A percentile compares a stretch with the other conserved stretches of the same genome.
phyloP scores from a whole-genome alignment of 2,329 filamentous ascomycete genomes.

The Cercospora beticola region DNA sequence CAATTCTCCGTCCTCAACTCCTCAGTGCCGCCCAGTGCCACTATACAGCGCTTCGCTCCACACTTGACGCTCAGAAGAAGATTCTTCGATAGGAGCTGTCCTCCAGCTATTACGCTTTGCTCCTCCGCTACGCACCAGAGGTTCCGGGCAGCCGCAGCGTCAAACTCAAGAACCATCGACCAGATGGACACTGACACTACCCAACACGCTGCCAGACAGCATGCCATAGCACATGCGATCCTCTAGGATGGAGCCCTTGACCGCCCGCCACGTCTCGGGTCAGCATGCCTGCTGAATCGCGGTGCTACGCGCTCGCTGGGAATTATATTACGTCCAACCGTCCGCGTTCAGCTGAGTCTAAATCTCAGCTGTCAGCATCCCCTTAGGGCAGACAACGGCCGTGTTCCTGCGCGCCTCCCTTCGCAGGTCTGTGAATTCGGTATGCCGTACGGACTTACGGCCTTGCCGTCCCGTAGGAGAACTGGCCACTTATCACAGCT shows the following conservation, averaged over 20 bases:
- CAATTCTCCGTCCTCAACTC: background rate
- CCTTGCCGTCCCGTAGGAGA: too few species aligned
- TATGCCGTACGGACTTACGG: too few species aligned
- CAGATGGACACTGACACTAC: background rate
- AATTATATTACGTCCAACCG: background rate
- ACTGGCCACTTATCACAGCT: too few species aligned
- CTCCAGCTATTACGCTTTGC: too few species aligned
- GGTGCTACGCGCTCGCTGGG: background rate
- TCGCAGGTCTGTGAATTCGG: too few species aligned
- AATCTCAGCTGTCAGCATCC: background rate
- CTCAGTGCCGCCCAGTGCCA: background rate
- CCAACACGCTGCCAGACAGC: background rate
- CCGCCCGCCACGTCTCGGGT: background rate
- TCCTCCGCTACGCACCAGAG: background rate
- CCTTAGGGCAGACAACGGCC: background rate
- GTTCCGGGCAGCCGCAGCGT: background rate
- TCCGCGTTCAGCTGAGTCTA: background rate
- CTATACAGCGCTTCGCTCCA: too few species aligned
- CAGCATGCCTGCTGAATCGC: background rate
- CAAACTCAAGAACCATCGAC: background rate
- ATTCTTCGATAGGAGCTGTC: too few species aligned
- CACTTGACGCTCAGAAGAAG: too few species aligned
- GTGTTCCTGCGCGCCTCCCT: background rate
- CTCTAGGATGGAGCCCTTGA: background rate
- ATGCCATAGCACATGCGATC: background rate